Evolutionary conservation across 345 rosid genomes (phyloP).

Genomic region (Eutrema heterophyllum): DNA sequence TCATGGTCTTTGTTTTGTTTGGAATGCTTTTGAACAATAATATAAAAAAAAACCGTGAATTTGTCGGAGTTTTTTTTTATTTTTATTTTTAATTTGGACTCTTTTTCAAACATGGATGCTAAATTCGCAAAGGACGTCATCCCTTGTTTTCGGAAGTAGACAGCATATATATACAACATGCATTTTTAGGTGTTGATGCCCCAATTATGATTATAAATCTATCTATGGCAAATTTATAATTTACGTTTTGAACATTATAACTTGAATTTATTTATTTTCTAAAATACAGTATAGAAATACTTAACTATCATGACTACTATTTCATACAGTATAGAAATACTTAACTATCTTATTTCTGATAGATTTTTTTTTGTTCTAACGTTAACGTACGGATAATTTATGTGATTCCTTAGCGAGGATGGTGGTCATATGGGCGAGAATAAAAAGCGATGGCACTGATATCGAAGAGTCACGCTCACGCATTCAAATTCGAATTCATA

Average conservation of each 20-base stretch:
- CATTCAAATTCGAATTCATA: constrained; percentile 2
- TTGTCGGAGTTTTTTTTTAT: too few relatives aligned
- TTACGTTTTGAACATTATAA: neutral
- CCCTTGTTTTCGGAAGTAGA: neutral
- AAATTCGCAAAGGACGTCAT: neutral
- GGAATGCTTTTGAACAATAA: too few relatives aligned
- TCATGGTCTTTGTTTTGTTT: too few relatives aligned
- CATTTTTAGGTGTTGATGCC: too few relatives aligned
- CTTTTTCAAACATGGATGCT: neutral
- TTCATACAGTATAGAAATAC: too few relatives aligned
- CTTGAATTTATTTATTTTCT: neutral
- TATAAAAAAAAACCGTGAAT: too few relatives aligned
- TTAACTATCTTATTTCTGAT: too few relatives aligned
- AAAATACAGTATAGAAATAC: neutral
- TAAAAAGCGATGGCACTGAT: neutral
- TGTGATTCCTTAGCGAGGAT: neutral
- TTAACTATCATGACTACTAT: neutral
- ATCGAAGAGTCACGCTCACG: constrained; percentile 8
- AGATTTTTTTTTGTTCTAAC: too few relatives aligned
- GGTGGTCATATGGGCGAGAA: neutral
- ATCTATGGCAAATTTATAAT: neutral
- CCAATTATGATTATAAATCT: too few relatives aligned
- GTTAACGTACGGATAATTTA: neutral
- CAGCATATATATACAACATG: too few relatives aligned
- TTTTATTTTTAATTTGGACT: too few relatives aligned